Evolutionary conservation across 73 alveolate species (phyloP).

Genomic region (Paramecium pentaurelia): DNA sequence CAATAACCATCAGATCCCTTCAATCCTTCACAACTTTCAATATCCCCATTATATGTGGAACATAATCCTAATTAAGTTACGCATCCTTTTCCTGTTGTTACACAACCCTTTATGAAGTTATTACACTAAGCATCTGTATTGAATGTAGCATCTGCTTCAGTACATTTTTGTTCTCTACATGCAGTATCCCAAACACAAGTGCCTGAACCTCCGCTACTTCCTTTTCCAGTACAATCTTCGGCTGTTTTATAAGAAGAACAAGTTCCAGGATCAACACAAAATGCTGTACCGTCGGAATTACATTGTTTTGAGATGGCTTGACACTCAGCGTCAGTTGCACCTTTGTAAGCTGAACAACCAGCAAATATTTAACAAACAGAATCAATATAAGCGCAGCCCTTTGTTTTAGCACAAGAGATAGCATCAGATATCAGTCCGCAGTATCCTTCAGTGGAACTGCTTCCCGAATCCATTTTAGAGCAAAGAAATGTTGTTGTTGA

Average conservation of each 20-base stretch:
- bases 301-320: slow-evolving; percentile 22
- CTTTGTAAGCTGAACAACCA: slow-evolving; percentile 12
- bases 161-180: not conserved
- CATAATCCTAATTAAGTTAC: not conserved
- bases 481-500: not conserved
- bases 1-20: slow-evolving; percentile 44
- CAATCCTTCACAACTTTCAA: not conserved
- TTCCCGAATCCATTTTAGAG: not conserved
- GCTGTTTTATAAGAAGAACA: not conserved
- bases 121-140: slow-evolving; percentile 21
- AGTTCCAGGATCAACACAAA: slow-evolving; percentile 11
- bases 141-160: not conserved
- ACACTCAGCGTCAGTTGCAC: not conserved
- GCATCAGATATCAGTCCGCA: not conserved
- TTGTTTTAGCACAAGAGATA: not conserved
- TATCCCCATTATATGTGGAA: not conserved
- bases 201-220: not conserved
- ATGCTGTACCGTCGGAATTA: not conserved
- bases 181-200: slow-evolving; percentile 28
- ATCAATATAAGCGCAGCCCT: not conserved
- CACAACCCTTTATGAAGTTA: slow-evolving; percentile 10
- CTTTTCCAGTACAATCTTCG: slow-evolving; percentile 14
- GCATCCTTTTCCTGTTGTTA: slow-evolving; percentile 41
- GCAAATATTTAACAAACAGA: not conserved
- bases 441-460: slow-evolving; percentile 18